A percentile compares a stretch with the other conserved stretches of the same genome.
phyloP scores from a whole-genome alignment of 352 stramenopile species.

The Pythium rhizo-oryzae region DNA sequence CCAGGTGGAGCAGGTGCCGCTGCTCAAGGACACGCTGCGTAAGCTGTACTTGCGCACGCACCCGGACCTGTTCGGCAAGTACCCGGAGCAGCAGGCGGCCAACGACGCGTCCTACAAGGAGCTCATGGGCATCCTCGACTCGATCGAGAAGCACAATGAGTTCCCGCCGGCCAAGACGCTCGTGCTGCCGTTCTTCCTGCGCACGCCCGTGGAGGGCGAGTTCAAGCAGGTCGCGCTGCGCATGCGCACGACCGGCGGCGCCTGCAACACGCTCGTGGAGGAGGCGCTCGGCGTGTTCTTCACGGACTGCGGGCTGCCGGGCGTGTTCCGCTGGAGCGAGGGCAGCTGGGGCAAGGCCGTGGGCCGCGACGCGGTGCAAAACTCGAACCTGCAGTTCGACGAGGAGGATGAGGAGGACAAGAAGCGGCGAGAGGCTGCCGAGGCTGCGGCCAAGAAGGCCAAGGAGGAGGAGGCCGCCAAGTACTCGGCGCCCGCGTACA shows the following conservation, averaged over 20 bases:
- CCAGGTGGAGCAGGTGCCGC: slow-evolving; percentile 54
- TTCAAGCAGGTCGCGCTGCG: slow-evolving; percentile 72
- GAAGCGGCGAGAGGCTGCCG: slow-evolving; percentile 40
- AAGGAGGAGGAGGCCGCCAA: slow-evolving; percentile 44
- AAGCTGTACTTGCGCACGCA: slow-evolving; percentile 86
- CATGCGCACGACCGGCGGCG: slow-evolving; percentile 69
- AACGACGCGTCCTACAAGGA: slow-evolving; percentile 85
- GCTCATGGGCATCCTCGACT: slow-evolving; percentile 77
- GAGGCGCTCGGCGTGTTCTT: slow-evolving; percentile 76
- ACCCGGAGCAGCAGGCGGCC: slow-evolving; percentile 59
- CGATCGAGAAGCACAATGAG: slow-evolving; percentile 80
- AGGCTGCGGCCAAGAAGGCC: slow-evolving; percentile 37
- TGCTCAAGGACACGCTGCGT: slow-evolving; percentile 76
- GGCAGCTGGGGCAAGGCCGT: slow-evolving; percentile 73
- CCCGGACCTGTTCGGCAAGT: slow-evolving; percentile 75
- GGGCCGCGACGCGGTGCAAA: slow-evolving; percentile 58
- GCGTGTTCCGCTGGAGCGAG: slow-evolving; percentile 71
- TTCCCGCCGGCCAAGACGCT: slow-evolving; percentile 76
- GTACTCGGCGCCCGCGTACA: slow-evolving; percentile 53
- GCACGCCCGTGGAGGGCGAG: slow-evolving; percentile 63
- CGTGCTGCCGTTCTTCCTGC: slow-evolving; percentile 69
- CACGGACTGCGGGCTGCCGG: slow-evolving; percentile 58
- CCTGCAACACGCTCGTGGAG: slow-evolving; percentile 81
- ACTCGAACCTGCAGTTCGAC: slow-evolving; percentile 69
- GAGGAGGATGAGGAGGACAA: slow-evolving; percentile 52